These are phyloP conservation scores for Elsinoe necatrix DNA, from an alignment of 2,329 filamentous ascomycete genomes.

Conservation along the genomic window DNA sequence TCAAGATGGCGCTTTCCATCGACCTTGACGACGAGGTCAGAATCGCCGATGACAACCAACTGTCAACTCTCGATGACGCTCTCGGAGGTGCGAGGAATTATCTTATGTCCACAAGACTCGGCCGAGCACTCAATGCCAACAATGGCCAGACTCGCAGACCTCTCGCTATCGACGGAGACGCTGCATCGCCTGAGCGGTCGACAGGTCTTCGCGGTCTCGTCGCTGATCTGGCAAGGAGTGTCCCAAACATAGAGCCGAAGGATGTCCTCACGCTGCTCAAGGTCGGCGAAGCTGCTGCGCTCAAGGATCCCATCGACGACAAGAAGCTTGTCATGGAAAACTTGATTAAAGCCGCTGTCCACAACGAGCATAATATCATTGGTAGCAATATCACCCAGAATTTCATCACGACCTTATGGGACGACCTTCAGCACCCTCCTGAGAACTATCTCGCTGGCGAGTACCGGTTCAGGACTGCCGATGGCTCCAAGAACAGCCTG, in stretches of 20 bases:
- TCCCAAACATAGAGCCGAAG: not conserved
- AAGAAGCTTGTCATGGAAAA: conserved; percentile 54
- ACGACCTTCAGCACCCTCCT: conserved; percentile 42
- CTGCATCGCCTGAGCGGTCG: not conserved
- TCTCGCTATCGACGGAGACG: conserved; percentile 1
- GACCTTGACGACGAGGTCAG: conserved; percentile 4
- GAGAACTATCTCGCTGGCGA: conserved; percentile 37
- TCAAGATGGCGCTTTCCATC: not conserved
- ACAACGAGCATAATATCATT: conserved; percentile 34
- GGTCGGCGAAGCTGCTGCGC: conserved; percentile 3
- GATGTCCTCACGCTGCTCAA: conserved; percentile 7
- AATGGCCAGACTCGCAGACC: conserved; percentile 5
- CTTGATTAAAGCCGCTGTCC: conserved; percentile 42
- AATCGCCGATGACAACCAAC: conserved; percentile 3
- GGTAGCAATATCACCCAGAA: conserved; percentile 35
- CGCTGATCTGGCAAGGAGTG: not conserved
- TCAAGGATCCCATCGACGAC: conserved; percentile 47
- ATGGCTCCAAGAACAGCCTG: conserved; percentile 49
- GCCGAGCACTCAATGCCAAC: not conserved
- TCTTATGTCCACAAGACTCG: not conserved
- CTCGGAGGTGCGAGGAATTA: not conserved
- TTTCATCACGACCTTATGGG: conserved; percentile 41
- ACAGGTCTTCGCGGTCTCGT: not conserved
- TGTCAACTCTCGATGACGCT: conserved; percentile 1
- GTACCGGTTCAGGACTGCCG: conserved; percentile 40